Base-by-base conservation (phyloP, 164 flowering plant genomes). In the Santalum album region DNA sequence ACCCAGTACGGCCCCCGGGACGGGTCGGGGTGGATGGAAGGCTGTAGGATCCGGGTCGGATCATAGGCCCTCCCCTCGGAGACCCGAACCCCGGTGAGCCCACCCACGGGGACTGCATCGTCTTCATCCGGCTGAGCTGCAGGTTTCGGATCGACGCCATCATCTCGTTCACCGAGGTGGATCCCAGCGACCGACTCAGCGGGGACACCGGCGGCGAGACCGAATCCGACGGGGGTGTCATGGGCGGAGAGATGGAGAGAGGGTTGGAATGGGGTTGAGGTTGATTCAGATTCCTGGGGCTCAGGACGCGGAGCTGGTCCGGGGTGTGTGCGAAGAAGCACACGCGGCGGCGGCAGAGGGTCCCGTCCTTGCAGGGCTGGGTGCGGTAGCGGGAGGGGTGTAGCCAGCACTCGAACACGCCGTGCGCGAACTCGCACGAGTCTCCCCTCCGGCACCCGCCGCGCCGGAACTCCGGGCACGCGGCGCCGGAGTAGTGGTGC, bases 351-450 rank as follows among this genome's bases (percentile, higher is more conserved):
- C 76, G 66, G 46, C 96, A 84, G 40, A 56, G 69, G 2, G 73
- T 61, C 1, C 96, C 96, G 47, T 87, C 96, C 62, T 87, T 87
- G 52, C 96, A 90, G 0, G 89, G 86, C 85, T 85, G 92, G 0
- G 97, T 90, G 10, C 97, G 75, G 54, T 86, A 90, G 16, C 95
- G 80, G 1, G 83, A 77, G 3, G 97, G 97, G 61, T 89, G 96
- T 0, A 89, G 84, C 97, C 97, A 89, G 59, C 97, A 86, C 82
- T 89, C 97, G 42, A 89, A 89, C 0, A 88, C 96, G 26, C 96
- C 96, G 53, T 89, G 96, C 0, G 95, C 87, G 52, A 66, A 81
- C 72, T 89, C 97, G 53, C 97, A 89, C 0, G 76, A 42, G 43
- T 90, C 97, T 0, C 90, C 97, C 23, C 81, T 78, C 61, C 65